Evolutionary conservation across 2,329 filamentous ascomycete genomes (phyloP).

Genomic region (Hortaea sp.): DNA sequence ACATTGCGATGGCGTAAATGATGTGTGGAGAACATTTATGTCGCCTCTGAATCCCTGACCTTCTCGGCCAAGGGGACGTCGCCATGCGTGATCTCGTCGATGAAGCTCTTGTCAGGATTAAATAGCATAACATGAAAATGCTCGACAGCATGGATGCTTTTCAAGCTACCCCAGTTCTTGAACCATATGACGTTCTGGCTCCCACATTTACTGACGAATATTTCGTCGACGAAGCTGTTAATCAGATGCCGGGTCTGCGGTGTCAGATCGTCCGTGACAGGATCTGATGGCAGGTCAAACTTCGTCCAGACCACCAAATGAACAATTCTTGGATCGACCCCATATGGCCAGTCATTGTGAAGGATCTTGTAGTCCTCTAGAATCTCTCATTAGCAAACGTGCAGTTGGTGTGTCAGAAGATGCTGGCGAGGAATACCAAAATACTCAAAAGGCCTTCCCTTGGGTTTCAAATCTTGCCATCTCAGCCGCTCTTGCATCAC

Average conservation of each 20-base stretch:
- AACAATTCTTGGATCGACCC: slow-evolving; percentile 64
- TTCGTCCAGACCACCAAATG: slow-evolving; percentile 93
- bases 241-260: slow-evolving; percentile 53
- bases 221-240: slow-evolving; percentile 57
- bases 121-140: slow-evolving; percentile 93
- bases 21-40: no score
- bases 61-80: slow-evolving; percentile 52
- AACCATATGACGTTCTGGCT: slow-evolving; percentile 66
- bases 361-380: slow-evolving; percentile 52
- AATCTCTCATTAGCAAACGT: no score
- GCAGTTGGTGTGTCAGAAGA: no score
- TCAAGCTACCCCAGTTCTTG: slow-evolving; percentile 79
- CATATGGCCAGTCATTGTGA: slow-evolving; percentile 92
- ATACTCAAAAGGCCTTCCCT: slow-evolving; percentile 19
- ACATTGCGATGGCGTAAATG: no score
- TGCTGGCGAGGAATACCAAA: neutral
- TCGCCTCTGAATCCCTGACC: neutral
- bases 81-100: slow-evolving; percentile 60
- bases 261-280: slow-evolving; percentile 56
- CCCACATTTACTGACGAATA: slow-evolving; percentile 45
- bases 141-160: slow-evolving; percentile 78
- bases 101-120: slow-evolving; percentile 59
- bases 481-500: slow-evolving; percentile 58
- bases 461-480: slow-evolving; percentile 47
- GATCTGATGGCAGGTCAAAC: slow-evolving; percentile 65